phyloP scores from a whole-genome alignment of 345 rosid genomes.

The Gossypium anomalum region DNA sequence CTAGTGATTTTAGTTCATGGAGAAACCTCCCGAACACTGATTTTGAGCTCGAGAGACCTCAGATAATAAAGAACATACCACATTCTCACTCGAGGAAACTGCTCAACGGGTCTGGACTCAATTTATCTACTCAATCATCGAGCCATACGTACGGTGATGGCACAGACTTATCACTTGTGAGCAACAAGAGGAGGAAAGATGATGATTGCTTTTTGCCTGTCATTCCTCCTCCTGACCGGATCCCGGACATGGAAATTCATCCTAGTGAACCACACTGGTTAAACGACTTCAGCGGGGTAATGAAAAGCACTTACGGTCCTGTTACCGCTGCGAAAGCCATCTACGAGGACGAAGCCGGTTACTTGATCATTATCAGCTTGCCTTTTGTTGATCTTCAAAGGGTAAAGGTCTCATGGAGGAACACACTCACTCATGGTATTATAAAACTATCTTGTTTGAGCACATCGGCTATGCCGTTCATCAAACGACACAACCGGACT shows the following conservation, averaged over 20 bases:
- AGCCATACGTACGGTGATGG: conserved; percentile 57
- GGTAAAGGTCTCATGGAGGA: conserved; percentile 95
- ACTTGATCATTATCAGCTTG: conserved; percentile 74
- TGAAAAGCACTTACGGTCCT: conserved; percentile 75
- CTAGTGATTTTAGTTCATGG: not conserved
- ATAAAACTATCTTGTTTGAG: conserved; percentile 83
- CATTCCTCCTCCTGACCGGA: conserved; percentile 38
- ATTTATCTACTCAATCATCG: conserved; percentile 66
- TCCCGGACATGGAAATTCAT: conserved; percentile 52
- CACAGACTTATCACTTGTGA: conserved; percentile 20
- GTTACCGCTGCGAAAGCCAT: conserved; percentile 22
- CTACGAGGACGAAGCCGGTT: conserved; percentile 40
- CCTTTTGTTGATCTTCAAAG: conserved; percentile 87
- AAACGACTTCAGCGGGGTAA: conserved; percentile 39
- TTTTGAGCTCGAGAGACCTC: conserved; percentile 80
- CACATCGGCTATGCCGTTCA: conserved; percentile 55
- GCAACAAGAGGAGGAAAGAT: conserved; percentile 70
- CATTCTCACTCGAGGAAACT: conserved; percentile 58
- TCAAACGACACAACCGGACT: conserved; percentile 36
- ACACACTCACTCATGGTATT: conserved; percentile 68
- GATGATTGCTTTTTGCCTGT: conserved; percentile 34
- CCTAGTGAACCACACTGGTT: conserved; percentile 37
- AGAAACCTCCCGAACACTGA: conserved; percentile 66
- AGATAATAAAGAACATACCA: conserved; percentile 40
- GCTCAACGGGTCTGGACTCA: conserved; percentile 80